Conservation (phyloP, 441 rosid genomes). For the Croton laevigatus region DNA sequence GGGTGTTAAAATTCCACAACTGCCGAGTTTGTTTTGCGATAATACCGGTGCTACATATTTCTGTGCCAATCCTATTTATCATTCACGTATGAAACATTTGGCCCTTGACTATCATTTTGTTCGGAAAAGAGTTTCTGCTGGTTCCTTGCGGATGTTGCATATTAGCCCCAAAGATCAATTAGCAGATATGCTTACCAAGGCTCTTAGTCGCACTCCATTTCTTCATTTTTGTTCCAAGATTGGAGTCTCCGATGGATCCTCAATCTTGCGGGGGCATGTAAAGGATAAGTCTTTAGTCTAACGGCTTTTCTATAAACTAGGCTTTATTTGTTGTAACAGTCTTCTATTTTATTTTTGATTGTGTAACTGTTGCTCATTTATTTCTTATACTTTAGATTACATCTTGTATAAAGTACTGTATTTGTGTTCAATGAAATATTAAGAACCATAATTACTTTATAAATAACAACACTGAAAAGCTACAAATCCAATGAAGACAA, state of each 20-base stretch:
- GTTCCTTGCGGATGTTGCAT: neutral
- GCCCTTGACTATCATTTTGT: neutral
- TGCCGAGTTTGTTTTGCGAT: neutral
- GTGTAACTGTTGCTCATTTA: too few relatives aligned
- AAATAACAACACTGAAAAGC: neutral
- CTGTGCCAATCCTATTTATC: neutral
- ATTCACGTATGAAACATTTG: neutral
- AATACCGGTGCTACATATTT: neutral
- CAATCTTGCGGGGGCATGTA: neutral
- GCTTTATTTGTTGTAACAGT: too few relatives aligned
- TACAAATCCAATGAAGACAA: neutral
- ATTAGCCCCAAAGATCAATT: neutral
- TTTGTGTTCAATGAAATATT: too few relatives aligned
- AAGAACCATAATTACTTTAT: too few relatives aligned
- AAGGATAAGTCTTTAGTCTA: neutral
- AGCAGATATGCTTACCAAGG: neutral
- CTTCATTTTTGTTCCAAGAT: neutral
- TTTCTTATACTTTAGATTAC: too few relatives aligned
- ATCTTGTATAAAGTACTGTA: too few relatives aligned
- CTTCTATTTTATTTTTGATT: too few relatives aligned
- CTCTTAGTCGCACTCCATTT: neutral
- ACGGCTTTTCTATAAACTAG: too few relatives aligned
- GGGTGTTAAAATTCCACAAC: neutral
- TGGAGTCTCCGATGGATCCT: neutral
- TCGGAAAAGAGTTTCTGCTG: neutral